Conservation (phyloP, 2,329 filamentous ascomycete genomes). For the Botrytis elliptica region DNA sequence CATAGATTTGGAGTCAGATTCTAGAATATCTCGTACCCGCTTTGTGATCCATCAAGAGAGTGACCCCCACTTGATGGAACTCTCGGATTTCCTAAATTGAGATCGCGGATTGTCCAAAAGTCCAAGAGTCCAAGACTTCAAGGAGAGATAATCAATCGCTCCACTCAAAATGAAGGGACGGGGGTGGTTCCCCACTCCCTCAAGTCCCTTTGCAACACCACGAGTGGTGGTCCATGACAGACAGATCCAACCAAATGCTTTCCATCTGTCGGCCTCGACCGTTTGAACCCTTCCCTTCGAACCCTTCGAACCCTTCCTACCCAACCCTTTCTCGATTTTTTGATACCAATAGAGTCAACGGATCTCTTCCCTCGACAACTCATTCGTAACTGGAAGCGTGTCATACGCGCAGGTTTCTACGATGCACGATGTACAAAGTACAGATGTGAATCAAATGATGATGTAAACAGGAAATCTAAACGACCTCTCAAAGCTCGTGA, state of each 20-base stretch:
- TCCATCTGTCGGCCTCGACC: not conserved
- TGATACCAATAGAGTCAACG: not conserved
- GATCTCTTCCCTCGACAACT: not conserved
- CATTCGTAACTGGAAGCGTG: not conserved
- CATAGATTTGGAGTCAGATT: not conserved
- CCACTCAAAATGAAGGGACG: not conserved
- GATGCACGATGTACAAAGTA: not conserved
- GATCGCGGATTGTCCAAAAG: not conserved
- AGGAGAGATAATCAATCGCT: not conserved
- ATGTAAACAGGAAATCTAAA: not conserved
- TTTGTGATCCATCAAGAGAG: not conserved
- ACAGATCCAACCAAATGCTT: not conserved
- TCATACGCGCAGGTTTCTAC: not conserved
- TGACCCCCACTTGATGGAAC: not conserved
- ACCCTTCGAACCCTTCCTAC: not conserved
- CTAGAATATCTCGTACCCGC: constrained; percentile 17
- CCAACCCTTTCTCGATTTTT: too few relatives aligned
- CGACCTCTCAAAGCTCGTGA: not conserved
- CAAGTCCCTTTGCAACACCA: not conserved
- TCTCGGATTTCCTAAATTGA: constrained; percentile 6
- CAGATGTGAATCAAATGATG: not conserved
- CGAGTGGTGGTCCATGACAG: not conserved
- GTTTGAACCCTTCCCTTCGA: not conserved
- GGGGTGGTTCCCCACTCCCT: not conserved
- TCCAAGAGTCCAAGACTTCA: not conserved